Evolutionary conservation across 345 rosid species (phyloP).

Genomic region (Geranium rotundifolium): DNA sequence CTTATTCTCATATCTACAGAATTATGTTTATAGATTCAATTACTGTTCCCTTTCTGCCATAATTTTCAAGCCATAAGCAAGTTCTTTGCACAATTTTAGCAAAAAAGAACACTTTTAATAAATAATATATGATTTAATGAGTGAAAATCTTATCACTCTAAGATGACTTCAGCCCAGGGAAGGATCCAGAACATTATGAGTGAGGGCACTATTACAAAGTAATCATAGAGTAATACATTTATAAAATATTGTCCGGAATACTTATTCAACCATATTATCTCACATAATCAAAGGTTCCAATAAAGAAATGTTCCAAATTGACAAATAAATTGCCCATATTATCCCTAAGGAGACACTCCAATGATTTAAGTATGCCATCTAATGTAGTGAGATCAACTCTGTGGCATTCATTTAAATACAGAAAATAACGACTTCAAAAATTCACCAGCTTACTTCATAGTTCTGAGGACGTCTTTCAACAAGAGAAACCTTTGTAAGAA

Average conservation of each 20-base stretch:
- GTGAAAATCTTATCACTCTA: neutral
- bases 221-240: no score
- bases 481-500: conserved; percentile 81
- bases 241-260: no score
- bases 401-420: neutral
- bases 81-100: neutral
- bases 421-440: conserved; percentile 2
- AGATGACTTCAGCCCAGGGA: neutral
- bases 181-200: no score
- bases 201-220: no score
- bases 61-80: neutral
- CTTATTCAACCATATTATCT: no score
- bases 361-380: no score
- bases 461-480: conserved; percentile 93
- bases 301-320: no score
- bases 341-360: no score
- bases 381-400: neutral
- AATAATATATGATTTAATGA: neutral
- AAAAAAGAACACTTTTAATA: no score
- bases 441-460: conserved; percentile 88
- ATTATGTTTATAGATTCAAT: neutral
- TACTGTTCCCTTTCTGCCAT: neutral
- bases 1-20: no score
- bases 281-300: no score
- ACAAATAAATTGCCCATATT: no score